phyloP scores from a whole-genome alignment of 208 protist species.

The Trypanosoma boissoni region DNA sequence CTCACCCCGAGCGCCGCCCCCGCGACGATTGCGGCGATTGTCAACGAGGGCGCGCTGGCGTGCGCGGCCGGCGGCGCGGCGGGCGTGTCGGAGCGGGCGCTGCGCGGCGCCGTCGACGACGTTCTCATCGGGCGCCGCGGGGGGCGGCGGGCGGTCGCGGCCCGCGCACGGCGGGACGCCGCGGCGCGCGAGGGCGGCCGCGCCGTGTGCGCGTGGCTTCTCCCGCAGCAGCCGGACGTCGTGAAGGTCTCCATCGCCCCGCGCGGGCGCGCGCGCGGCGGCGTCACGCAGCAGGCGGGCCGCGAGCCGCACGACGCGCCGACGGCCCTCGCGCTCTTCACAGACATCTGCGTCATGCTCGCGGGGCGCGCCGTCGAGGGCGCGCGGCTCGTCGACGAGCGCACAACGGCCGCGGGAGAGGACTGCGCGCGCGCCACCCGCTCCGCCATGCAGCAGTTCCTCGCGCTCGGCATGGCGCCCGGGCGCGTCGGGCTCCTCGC shows the following conservation, averaged over 20 bases:
- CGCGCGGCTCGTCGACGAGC: slow-evolving; percentile 80
- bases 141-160: slow-evolving; percentile 33
- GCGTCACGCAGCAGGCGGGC: slow-evolving; percentile 84
- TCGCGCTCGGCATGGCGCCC: slow-evolving; percentile 83
- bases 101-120: slow-evolving; percentile 84
- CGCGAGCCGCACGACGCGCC: slow-evolving; percentile 73
- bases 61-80: slow-evolving; percentile 90
- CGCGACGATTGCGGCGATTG: slow-evolving; percentile 91
- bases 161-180: too few species aligned
- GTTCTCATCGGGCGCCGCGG: slow-evolving; percentile 75
- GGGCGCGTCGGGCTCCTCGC: slow-evolving; percentile 63
- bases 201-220: slow-evolving; percentile 92
- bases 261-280: slow-evolving; percentile 58
- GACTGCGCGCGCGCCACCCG: slow-evolving; percentile 93
- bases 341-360: slow-evolving; percentile 92
- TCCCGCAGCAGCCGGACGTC: slow-evolving; percentile 86
- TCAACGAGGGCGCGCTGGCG: slow-evolving; percentile 90
- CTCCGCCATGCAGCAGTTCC: slow-evolving; percentile 61
- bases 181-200: slow-evolving; percentile 97
- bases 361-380: slow-evolving; percentile 96
- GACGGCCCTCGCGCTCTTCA: slow-evolving; percentile 90
- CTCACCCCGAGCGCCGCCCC: slow-evolving; percentile 90
- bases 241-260: slow-evolving; percentile 97
- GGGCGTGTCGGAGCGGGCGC: slow-evolving; percentile 69
- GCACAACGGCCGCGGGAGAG: slow-evolving; percentile 89